Evolutionary conservation across 2,329 filamentous ascomycete species (phyloP), one percentile per base, ranked within the genome.

Genomic region (Verticillium nonalfalfae): DNA sequence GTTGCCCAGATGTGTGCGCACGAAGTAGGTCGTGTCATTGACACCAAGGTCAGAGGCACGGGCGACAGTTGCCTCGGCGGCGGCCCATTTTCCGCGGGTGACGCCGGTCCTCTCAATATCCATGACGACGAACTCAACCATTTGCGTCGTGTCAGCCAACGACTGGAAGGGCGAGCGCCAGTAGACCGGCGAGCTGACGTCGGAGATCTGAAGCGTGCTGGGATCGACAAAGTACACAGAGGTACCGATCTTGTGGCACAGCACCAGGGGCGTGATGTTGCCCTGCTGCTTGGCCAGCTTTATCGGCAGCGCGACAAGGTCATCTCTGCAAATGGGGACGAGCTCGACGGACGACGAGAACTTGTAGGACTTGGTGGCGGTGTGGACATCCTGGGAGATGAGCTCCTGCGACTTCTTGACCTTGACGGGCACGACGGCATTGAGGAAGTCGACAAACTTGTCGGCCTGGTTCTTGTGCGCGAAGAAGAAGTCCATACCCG

Each of bases 401-500:
- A 60, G 59, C 54, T 56, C 35, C 52, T 56, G 89, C n/a, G 89
- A 90, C 69, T 93, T 91, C 78, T 95, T 96, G 66, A 86, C 81
- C 63, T 87, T 86, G 62, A 92, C 84, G 1, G 95, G 93, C 1
- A 88, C 85, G 14, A 96, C 89, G 0, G 92, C 94, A 68, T 86
- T 87, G 64, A 97, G 79, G 74, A 97, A 96, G 75, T 98, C 93
- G 64, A 96, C 86, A 73, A 97, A 94, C 70, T 91, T 93, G 71
- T 96, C 92, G 7, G 93, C 94, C 69, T 96, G 90, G 71, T 97
- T 99, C 69, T 91, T 84, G 62, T 90, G 87, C 0, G 91, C 85
- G 72, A 95, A 99, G 82, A 89, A 99, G 75, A 99, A 99, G 74
- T 99, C 95, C 63, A 99, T 88, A 1, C 95, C 95, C 69, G 97